These are phyloP conservation scores for Termitomyces sp. DNA, from an alignment of 768 basidiomycete genomes.

Conservation along the genomic window DNA sequence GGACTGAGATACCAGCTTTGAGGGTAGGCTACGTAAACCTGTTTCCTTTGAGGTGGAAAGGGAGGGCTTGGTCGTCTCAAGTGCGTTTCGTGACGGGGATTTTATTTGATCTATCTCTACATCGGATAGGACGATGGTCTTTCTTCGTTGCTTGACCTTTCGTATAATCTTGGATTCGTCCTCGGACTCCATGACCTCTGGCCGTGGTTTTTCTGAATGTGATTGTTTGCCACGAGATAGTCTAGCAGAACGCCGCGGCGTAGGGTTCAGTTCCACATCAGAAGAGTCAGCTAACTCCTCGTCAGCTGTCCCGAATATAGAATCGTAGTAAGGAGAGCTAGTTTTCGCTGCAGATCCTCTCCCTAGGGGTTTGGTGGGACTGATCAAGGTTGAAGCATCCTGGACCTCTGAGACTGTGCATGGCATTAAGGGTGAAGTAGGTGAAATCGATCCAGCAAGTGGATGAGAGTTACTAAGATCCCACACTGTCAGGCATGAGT, in stretches of 20 bases:
- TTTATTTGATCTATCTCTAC: constrained; percentile 4
- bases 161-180: constrained; percentile 1
- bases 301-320: constrained; percentile 16
- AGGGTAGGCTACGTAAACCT: background rate
- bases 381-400: background rate
- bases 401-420: constrained; percentile 1
- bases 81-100: background rate
- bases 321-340: constrained; percentile 10
- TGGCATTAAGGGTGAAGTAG: constrained; percentile 11
- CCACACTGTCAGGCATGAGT: constrained; percentile 8
- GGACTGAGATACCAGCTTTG: background rate
- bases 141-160: constrained; percentile 6
- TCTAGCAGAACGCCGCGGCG: background rate
- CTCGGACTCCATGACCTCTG: constrained; percentile 8
- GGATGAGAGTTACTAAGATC: constrained; percentile 9
- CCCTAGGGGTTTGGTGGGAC: background rate
- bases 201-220: background rate
- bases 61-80: background rate
- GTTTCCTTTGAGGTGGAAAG: background rate
- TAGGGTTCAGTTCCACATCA: constrained; percentile 6
- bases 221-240: background rate
- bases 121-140: constrained; percentile 10
- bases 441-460: constrained; percentile 1
- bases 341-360: background rate
- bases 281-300: constrained; percentile 22